Evolutionary conservation across 176 grass and related monocot species (phyloP).

Genomic region (Bothriochloa decipiens): DNA sequence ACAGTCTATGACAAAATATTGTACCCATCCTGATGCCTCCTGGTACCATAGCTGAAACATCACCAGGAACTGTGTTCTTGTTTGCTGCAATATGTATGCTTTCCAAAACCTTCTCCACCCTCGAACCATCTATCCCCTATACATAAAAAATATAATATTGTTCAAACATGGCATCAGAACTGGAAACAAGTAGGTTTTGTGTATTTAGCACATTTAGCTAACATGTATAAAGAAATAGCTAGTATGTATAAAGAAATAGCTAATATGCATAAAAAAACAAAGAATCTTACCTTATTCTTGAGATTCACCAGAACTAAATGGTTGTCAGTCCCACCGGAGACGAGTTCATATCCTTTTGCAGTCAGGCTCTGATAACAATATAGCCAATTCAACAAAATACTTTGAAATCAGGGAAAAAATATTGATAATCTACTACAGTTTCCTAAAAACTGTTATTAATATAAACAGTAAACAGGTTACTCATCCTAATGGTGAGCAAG

Average conservation of each 20-base stretch:
- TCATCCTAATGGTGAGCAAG: not conserved
- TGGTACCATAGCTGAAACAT: slow-evolving; percentile 98
- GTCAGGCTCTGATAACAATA: slow-evolving; percentile 63
- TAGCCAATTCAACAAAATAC: no score
- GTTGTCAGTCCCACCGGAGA: slow-evolving; percentile 97
- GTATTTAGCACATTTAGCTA: slow-evolving; percentile 28
- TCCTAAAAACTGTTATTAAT: not conserved
- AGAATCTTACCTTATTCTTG: slow-evolving; percentile 97
- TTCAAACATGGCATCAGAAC: slow-evolving; percentile 24
- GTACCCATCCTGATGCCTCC: slow-evolving; percentile 99
- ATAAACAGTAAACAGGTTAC: slow-evolving; percentile 19
- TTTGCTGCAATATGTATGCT: slow-evolving; percentile 97
- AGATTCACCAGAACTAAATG: slow-evolving; percentile 99
- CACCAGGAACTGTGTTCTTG: slow-evolving; percentile 99
- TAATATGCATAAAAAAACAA: no score
- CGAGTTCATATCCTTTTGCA: slow-evolving; percentile 88
- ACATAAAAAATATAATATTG: slow-evolving; percentile 15
- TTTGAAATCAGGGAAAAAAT: no score
- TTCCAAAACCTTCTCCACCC: slow-evolving; percentile 97
- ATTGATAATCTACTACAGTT: no score
- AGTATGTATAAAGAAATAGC: not conserved
- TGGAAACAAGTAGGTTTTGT: slow-evolving; percentile 7
- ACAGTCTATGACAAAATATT: not conserved
- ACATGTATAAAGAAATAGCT: slow-evolving; percentile 19
- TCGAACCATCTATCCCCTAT: slow-evolving; percentile 95